Evolutionary conservation across 192 early-diverging fungal genomes (phyloP).

Genomic region (Neocallimastix lanati): DNA sequence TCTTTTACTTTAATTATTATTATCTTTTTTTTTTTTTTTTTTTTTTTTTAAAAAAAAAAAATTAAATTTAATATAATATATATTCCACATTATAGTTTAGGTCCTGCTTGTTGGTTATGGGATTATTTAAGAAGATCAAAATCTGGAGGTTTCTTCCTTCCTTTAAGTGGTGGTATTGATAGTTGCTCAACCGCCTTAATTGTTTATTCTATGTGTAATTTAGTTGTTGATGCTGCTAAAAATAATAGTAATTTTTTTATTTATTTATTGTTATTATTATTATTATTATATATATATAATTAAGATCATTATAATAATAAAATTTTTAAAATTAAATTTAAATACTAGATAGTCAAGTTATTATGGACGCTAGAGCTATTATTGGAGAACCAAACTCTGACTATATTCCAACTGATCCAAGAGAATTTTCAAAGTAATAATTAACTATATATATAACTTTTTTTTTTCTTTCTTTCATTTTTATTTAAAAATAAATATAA

Average conservation of each 20-base stretch:
- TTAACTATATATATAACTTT: background rate
- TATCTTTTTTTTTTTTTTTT: no score
- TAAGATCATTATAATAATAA: constrained; percentile 1
- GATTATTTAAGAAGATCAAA: constrained; percentile 90
- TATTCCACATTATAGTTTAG: constrained; percentile 33
- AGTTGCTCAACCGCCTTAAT: constrained; percentile 78
- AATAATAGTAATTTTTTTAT: constrained; percentile 19
- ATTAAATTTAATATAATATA: no score
- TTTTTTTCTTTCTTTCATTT: background rate
- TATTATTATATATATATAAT: background rate
- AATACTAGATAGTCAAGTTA: constrained; percentile 35
- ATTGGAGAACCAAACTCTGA: constrained; percentile 29
- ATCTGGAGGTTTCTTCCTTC: constrained; percentile 78
- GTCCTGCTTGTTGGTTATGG: constrained; percentile 99
- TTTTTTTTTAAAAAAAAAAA: no score
- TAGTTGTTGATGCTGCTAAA: constrained; percentile 48
- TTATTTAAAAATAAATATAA: no score
- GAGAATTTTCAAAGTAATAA: constrained; percentile 55
- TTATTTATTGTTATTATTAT: background rate
- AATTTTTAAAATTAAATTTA: no score
- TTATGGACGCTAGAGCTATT: constrained; percentile 51
- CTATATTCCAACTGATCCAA: constrained; percentile 56
- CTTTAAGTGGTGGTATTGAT: constrained; percentile 93
- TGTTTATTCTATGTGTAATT: constrained; percentile 76
- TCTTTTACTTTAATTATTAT: no score